Conservation (phyloP, 805 yeast genomes). For the Lachancea sp. region DNA sequence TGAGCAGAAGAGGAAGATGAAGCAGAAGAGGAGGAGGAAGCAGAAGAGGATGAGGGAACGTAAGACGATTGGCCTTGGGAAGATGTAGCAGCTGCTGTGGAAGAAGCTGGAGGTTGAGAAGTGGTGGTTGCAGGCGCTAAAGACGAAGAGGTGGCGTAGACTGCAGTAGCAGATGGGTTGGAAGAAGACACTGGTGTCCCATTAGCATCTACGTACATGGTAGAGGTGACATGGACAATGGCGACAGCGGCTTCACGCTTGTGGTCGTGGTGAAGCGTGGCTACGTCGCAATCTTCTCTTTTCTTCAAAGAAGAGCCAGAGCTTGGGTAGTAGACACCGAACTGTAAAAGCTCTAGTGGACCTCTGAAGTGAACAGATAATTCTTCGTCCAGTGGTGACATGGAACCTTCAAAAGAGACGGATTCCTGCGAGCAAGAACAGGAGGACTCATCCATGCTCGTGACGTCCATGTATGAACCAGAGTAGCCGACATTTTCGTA, state of each 20-base stretch:
- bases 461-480: constrained; percentile 77
- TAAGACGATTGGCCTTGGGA: constrained; percentile 21
- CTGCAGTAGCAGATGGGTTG: constrained; percentile 22
- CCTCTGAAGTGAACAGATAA: constrained; percentile 76
- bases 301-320: constrained; percentile 38
- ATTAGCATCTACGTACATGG: constrained; percentile 58
- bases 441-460: constrained; percentile 62
- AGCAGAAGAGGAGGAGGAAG: constrained; percentile 30
- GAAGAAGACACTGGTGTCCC: constrained; percentile 37
- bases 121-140: constrained; percentile 19
- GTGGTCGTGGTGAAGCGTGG: constrained; percentile 43
- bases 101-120: constrained; percentile 11
- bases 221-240: constrained; percentile 67
- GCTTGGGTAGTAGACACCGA: constrained; percentile 82
- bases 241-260: constrained; percentile 58
- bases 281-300: constrained; percentile 33
- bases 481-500: constrained; percentile 75
- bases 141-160: constrained; percentile 20
- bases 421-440: constrained; percentile 65
- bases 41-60: constrained; percentile 20
- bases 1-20: constrained; percentile 32
- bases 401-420: constrained; percentile 52
- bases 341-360: constrained; percentile 54
- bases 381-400: constrained; percentile 62
- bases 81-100: constrained; percentile 15